Conservation (phyloP, 2,329 filamentous ascomycete genomes). For the Onygenales sp. region DNA sequence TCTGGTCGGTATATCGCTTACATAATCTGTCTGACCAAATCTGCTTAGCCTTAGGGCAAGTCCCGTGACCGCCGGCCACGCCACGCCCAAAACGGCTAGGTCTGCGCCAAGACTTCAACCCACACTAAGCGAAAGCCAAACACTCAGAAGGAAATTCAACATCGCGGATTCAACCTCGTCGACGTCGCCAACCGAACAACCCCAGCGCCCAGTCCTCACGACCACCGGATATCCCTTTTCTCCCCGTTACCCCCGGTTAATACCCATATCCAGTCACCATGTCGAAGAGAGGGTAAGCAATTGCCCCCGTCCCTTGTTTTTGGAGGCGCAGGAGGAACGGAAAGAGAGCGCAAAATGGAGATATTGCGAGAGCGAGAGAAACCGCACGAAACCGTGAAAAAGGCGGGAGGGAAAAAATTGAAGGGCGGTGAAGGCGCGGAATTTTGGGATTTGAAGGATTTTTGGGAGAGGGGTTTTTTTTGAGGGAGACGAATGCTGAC, state of each 20-base stretch:
- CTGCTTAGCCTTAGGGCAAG: conserved; percentile 30
- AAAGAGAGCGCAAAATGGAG: neutral
- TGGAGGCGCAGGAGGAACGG: neutral
- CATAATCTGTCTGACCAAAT: neutral
- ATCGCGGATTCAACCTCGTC: conserved; percentile 16
- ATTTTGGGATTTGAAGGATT: conserved; percentile 1
- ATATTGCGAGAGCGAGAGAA: neutral
- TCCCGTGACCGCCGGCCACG: conserved; percentile 6
- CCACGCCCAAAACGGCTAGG: conserved; percentile 16
- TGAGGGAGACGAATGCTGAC: conserved; percentile 7
- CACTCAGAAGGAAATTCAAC: conserved; percentile 20
- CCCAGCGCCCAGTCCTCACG: conserved; percentile 1
- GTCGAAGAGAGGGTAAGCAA: conserved; percentile 42
- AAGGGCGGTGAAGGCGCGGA: neutral
- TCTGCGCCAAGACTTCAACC: conserved; percentile 33
- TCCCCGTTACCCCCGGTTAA: conserved; percentile 22
- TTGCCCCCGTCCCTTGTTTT: conserved; percentile 9
- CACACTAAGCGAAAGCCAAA: conserved; percentile 35
- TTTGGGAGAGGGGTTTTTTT: neutral
- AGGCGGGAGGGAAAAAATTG: neutral
- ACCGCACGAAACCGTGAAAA: neutral
- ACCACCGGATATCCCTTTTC: conserved; percentile 14
- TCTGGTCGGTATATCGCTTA: too few species aligned
- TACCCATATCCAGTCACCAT: conserved; percentile 35
- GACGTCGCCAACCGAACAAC: conserved; percentile 16